phyloP scores from a whole-genome alignment of 225 moss, liverwort and hornwort genomes.

The Polytrichum formosum region DNA sequence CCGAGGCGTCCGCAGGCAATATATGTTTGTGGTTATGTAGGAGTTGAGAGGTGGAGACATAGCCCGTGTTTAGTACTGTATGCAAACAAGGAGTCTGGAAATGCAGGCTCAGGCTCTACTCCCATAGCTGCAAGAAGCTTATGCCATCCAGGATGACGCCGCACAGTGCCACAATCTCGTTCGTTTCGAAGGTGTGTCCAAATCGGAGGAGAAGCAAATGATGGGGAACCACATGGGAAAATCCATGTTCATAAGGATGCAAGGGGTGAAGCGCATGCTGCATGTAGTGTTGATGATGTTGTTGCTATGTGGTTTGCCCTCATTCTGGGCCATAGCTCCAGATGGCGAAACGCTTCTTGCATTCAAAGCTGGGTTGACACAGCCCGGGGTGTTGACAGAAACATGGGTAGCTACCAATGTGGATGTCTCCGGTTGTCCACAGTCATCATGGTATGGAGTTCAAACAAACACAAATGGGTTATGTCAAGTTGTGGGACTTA shows the following conservation, averaged over 20 bases:
- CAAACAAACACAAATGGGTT: conserved; percentile 10
- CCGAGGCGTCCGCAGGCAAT: too few relatives aligned
- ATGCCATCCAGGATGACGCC: too few relatives aligned
- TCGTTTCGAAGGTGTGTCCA: not conserved
- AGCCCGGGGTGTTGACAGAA: conserved; percentile 21
- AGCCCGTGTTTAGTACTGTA: too few relatives aligned
- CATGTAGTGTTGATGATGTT: conserved; percentile 26
- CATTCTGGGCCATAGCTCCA: conserved; percentile 29
- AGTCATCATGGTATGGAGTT: conserved; percentile 40
- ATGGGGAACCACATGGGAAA: not conserved
- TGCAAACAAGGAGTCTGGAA: too few relatives aligned
- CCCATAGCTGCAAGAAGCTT: too few relatives aligned
- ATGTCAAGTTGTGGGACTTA: conserved; percentile 1
- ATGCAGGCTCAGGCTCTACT: too few relatives aligned
- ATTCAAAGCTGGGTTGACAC: conserved; percentile 41
- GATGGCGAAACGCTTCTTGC: conserved; percentile 41
- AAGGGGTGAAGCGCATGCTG: conserved; percentile 6
- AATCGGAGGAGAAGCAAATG: conserved; percentile 7
- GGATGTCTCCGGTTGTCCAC: conserved; percentile 46
- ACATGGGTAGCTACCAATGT: conserved; percentile 41
- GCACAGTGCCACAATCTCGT: not conserved
- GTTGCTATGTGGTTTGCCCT: conserved; percentile 20
- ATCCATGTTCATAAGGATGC: conserved; percentile 1
- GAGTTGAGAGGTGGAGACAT: too few relatives aligned
- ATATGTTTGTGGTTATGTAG: too few relatives aligned